Evolutionary conservation across 345 rosid species (phyloP).

Genomic region (Populus pruinosa): DNA sequence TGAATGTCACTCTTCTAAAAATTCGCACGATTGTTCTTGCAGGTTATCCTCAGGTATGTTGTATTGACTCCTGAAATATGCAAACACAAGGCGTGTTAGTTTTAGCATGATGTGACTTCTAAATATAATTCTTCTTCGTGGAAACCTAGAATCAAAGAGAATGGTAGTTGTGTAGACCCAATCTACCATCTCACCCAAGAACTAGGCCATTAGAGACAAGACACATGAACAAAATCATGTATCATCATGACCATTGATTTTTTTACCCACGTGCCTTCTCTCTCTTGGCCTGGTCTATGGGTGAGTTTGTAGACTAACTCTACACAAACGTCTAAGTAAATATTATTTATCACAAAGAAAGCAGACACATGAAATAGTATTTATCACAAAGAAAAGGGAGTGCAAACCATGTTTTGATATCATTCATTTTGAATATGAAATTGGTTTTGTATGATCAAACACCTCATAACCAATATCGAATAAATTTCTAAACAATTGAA

Average conservation of each 20-base stretch:
- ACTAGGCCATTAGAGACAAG: not conserved
- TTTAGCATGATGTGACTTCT: not conserved
- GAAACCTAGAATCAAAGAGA: not conserved
- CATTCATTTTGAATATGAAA: not conserved
- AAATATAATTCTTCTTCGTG: not conserved
- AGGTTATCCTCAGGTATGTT: slow-evolving; percentile 92
- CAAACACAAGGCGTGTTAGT: not conserved
- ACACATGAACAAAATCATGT: not conserved
- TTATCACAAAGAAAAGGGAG: not conserved
- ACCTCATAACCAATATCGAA: not conserved
- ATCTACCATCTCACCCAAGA: not conserved
- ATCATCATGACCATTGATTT: not conserved
- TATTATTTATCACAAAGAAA: too few relatives aligned
- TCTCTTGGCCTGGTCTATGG: not conserved
- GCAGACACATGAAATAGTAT: not conserved
- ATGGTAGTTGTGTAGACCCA: not conserved
- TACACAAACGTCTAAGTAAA: not conserved
- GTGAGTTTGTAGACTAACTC: not conserved
- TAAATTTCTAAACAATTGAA: not conserved
- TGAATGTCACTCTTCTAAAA: slow-evolving; percentile 77
- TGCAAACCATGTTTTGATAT: not conserved
- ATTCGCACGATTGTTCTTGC: slow-evolving; percentile 71
- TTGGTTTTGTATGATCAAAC: not conserved
- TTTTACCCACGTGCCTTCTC: not conserved
- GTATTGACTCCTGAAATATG: not conserved